Evolutionary conservation across 805 yeast genomes (phyloP).

Genomic region (Isabelozyma gotoi): DNA sequence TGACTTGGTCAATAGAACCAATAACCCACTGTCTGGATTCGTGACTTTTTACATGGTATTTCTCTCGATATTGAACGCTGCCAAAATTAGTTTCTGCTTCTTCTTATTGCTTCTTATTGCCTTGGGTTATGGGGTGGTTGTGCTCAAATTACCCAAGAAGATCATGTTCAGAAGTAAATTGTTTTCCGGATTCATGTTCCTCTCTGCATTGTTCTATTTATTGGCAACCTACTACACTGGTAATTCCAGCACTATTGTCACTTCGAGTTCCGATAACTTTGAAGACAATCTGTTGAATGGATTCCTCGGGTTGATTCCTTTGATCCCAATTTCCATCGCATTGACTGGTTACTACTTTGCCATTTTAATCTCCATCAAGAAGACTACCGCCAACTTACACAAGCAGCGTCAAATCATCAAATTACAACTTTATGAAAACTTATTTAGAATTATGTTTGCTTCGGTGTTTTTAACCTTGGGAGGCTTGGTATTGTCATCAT

Average conservation of each 20-base stretch:
- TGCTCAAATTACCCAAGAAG: slow-evolving; percentile 74
- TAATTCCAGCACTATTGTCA: slow-evolving; percentile 17
- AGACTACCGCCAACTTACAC: slow-evolving; percentile 69
- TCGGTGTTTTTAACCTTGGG: slow-evolving; percentile 69
- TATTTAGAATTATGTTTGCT: slow-evolving; percentile 71
- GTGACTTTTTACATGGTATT: slow-evolving; percentile 70
- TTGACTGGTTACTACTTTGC: slow-evolving; percentile 72
- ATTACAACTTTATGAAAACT: slow-evolving; percentile 77
- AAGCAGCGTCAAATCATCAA: slow-evolving; percentile 92
- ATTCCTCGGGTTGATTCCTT: slow-evolving; percentile 51
- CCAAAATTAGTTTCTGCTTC: slow-evolving; percentile 82
- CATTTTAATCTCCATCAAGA: slow-evolving; percentile 69
- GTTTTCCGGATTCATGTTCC: slow-evolving; percentile 40
- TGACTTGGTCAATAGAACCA: slow-evolving; percentile 69
- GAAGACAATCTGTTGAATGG: slow-evolving; percentile 49
- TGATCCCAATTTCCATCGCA: slow-evolving; percentile 71
- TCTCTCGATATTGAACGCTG: slow-evolving; percentile 75
- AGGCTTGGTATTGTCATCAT: slow-evolving; percentile 69
- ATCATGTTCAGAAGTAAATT: slow-evolving; percentile 60
- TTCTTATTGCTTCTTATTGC: slow-evolving; percentile 83
- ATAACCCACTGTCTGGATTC: slow-evolving; percentile 52
- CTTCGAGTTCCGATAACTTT: slow-evolving; percentile 42
- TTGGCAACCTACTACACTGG: slow-evolving; percentile 31
- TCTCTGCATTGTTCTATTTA: slow-evolving; percentile 33
- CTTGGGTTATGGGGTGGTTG: slow-evolving; percentile 93